A percentile compares a stretch with the other conserved stretches of the same genome.
phyloP scores from a whole-genome alignment of 768 basidiomycete species.

The Pleurotus ostreatus region DNA sequence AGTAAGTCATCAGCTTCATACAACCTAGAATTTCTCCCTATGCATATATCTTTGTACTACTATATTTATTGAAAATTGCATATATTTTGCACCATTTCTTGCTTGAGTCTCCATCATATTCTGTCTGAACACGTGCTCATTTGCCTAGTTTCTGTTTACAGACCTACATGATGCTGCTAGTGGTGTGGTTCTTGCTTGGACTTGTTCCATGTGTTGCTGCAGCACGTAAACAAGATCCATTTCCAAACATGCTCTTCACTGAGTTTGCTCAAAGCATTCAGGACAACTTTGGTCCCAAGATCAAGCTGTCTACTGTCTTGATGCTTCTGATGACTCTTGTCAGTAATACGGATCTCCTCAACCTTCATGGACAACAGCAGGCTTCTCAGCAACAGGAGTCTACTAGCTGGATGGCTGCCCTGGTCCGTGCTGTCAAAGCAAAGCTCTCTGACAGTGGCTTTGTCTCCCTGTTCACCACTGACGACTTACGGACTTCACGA shows the following conservation, averaged over 20 bases:
- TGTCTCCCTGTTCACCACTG: background rate
- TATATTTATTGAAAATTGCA: no score
- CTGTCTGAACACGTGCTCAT: background rate
- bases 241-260: constrained; percentile 1
- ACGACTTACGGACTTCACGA: no score
- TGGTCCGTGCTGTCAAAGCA: background rate
- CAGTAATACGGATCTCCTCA: constrained; percentile 11
- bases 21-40: no score
- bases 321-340: constrained; percentile 12
- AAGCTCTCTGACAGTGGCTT: background rate
- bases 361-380: constrained; percentile 13
- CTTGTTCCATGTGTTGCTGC: background rate
- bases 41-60: no score
- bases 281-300: constrained; percentile 10
- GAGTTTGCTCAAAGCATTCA: constrained; percentile 6
- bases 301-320: constrained; percentile 13
- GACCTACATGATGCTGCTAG: background rate
- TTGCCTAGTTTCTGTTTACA: background rate
- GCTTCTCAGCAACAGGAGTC: background rate
- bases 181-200: background rate
- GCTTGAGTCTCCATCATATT: no score
- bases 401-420: background rate
- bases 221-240: background rate
- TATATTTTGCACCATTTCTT: no score
- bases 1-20: no score